These are phyloP conservation scores for Pyrenochaeta sp. DNA, from an alignment of 2,329 filamentous ascomycete species.

Conservation along the genomic window DNA sequence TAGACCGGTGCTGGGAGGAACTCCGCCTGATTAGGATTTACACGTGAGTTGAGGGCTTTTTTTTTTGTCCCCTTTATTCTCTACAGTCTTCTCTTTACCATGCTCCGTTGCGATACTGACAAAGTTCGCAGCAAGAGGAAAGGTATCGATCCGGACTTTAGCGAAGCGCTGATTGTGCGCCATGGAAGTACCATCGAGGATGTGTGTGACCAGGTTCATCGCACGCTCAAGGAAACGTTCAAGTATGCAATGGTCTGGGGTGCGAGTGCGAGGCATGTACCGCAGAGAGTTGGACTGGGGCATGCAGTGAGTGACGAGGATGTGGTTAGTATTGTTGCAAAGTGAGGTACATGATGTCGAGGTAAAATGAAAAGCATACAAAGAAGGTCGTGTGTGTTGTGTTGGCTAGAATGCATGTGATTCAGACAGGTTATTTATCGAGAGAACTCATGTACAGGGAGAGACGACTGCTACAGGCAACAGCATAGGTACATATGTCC, in stretches of 20 bases:
- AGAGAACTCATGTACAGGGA: too few relatives aligned
- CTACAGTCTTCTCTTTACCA: neutral
- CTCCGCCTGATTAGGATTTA: constrained; percentile 89
- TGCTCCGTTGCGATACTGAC: constrained; percentile 58
- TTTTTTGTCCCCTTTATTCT: too few relatives aligned
- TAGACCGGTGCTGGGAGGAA: constrained; percentile 95
- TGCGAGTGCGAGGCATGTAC: constrained; percentile 91
- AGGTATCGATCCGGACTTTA: constrained; percentile 87
- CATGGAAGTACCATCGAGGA: constrained; percentile 91
- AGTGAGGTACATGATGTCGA: too few relatives aligned
- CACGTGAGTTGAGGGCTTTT: constrained; percentile 28
- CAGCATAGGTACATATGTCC: too few relatives aligned
- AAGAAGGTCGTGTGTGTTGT: too few relatives aligned
- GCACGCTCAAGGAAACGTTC: constrained; percentile 96
- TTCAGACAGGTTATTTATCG: too few relatives aligned
- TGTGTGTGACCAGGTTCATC: constrained; percentile 94
- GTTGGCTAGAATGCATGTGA: too few relatives aligned
- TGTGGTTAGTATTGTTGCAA: constrained; percentile 70
- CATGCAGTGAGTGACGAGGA: constrained; percentile 79
- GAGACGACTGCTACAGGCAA: too few relatives aligned
- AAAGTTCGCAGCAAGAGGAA: constrained; percentile 74
- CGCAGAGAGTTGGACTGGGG: constrained; percentile 86
- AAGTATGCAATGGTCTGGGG: constrained; percentile 99
- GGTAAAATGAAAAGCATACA: too few relatives aligned
- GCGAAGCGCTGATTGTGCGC: constrained; percentile 91